These are phyloP conservation scores for Nitzschia sp. DNA, from an alignment of 108 stramenopile species.

Conservation along the genomic window DNA sequence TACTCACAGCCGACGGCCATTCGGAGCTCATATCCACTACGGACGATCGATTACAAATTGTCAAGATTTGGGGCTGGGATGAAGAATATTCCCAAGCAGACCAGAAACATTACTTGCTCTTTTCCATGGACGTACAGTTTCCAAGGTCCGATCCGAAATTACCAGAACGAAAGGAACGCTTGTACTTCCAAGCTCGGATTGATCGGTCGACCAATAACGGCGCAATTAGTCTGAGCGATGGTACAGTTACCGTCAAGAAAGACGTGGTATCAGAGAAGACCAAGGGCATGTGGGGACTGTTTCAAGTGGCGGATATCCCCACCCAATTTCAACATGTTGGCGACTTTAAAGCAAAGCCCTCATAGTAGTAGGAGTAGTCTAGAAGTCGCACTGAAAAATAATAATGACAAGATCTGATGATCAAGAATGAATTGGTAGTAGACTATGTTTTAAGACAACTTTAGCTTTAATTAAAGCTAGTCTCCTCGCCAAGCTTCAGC, in stretches of 20 bases:
- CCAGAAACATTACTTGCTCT: slow-evolving; percentile 46
- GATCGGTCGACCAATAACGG: slow-evolving; percentile 11
- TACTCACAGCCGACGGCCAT: slow-evolving; percentile 56
- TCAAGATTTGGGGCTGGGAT: slow-evolving; percentile 76
- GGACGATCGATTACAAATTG: slow-evolving; percentile 17
- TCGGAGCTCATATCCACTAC: slow-evolving; percentile 29
- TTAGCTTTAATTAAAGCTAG: slow-evolving; percentile 20
- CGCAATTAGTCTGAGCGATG: slow-evolving; percentile 43
- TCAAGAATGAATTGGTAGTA: no score
- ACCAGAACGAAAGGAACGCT: slow-evolving; percentile 26
- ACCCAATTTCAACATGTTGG: slow-evolving; percentile 48
- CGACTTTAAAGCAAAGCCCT: slow-evolving; percentile 30
- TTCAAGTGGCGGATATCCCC: slow-evolving; percentile 52
- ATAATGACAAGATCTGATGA: no score
- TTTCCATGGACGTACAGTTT: slow-evolving; percentile 52
- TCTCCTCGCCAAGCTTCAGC: slow-evolving; percentile 31
- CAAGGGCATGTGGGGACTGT: slow-evolving; percentile 53
- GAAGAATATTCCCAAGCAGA: slow-evolving; percentile 51
- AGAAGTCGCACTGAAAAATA: no score
- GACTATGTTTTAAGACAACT: no score
- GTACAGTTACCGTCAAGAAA: slow-evolving; percentile 64
- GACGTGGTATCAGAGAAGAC: slow-evolving; percentile 46
- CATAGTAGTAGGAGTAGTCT: background rate
- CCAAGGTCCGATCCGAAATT: slow-evolving; percentile 30
- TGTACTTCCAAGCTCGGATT: slow-evolving; percentile 58